phyloP scores from a whole-genome alignment of 352 stramenopile genomes.

The Phytophthora syringae region DNA sequence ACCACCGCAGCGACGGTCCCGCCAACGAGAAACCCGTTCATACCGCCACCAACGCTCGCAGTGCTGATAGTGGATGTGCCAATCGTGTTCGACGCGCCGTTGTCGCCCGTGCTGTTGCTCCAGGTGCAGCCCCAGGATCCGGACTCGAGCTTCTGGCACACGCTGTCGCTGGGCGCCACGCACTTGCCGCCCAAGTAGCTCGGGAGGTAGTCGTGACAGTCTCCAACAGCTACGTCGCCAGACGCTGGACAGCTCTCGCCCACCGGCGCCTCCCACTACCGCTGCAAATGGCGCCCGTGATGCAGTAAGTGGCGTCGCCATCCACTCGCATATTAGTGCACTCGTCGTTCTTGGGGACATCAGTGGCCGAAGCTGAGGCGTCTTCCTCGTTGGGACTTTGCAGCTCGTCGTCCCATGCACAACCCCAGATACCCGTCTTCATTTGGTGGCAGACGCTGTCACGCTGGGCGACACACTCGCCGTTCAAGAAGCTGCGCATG shows the following conservation, averaged over 20 bases:
- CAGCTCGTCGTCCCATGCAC: constrained; percentile 29
- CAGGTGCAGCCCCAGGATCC: constrained; percentile 68
- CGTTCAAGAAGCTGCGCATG: constrained; percentile 32
- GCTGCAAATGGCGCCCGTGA: constrained; percentile 54
- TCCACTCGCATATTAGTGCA: constrained; percentile 62
- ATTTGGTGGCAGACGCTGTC: constrained; percentile 31
- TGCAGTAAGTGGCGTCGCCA: constrained; percentile 71
- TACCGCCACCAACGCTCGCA: neutral
- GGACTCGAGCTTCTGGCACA: constrained; percentile 56
- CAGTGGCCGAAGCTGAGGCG: neutral
- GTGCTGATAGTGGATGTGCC: constrained; percentile 12
- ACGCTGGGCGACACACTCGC: constrained; percentile 32
- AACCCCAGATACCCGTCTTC: constrained; percentile 31
- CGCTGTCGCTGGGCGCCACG: constrained; percentile 42
- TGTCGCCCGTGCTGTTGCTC: constrained; percentile 4
- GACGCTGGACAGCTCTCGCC: constrained; percentile 53
- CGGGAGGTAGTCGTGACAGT: constrained; percentile 52
- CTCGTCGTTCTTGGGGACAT: neutral
- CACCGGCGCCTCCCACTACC: constrained; percentile 41
- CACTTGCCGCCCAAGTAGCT: constrained; percentile 57
- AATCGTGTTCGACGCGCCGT: constrained; percentile 17
- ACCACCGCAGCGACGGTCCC: constrained; percentile 6
- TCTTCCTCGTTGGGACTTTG: neutral
- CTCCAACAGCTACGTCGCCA: constrained; percentile 51
- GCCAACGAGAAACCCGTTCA: neutral